Percentiles rank a stretch among this genome's conserved stretches.
Conservation (phyloP, 805 yeast species). For the Suhomyces faveliae region DNA sequence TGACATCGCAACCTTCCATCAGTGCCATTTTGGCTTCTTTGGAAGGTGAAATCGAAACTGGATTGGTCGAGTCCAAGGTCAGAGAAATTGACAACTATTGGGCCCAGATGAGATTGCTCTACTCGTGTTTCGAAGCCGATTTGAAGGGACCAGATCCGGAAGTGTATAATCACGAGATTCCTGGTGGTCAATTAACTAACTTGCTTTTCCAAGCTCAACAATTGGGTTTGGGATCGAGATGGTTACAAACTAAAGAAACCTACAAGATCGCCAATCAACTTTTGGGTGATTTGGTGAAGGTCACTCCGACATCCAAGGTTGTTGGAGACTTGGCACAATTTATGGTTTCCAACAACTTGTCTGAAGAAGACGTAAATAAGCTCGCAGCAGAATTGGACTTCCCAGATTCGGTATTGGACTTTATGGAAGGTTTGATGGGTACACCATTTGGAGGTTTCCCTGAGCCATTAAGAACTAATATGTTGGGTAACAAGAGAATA, state of each 20-base stretch:
- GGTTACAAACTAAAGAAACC: constrained; percentile 94
- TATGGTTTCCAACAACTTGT: constrained; percentile 93
- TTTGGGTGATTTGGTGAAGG: constrained; percentile 96
- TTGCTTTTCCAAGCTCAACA: constrained; percentile 98
- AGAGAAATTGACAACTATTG: constrained; percentile 91
- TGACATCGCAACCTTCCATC: constrained; percentile 97
- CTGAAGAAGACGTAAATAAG: constrained; percentile 79
- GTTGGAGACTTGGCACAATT: constrained; percentile 99
- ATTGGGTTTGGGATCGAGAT: constrained; percentile 94
- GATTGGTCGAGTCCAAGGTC: constrained; percentile 62
- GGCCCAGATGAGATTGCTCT: constrained; percentile 97
- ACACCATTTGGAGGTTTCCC: constrained; percentile 99
- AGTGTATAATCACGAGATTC: constrained; percentile 97
- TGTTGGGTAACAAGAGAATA: constrained; percentile 88
- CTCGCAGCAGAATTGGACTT: constrained; percentile 90
- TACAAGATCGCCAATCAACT: constrained; percentile 87
- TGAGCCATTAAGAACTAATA: constrained; percentile 92
- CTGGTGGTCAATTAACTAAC: constrained; percentile 99
- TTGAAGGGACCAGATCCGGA: constrained; percentile 99
- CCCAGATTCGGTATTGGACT: constrained; percentile 98
- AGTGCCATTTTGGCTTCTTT: constrained; percentile 89
- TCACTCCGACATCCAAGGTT: constrained; percentile 99
- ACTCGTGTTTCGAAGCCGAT: constrained; percentile 97
- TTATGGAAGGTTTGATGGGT: constrained; percentile 99
- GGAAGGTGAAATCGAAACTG: constrained; percentile 81